phyloP scores from a whole-genome alignment of 1,139 yeast genomes.

The Wickerhamomyces sp. region DNA sequence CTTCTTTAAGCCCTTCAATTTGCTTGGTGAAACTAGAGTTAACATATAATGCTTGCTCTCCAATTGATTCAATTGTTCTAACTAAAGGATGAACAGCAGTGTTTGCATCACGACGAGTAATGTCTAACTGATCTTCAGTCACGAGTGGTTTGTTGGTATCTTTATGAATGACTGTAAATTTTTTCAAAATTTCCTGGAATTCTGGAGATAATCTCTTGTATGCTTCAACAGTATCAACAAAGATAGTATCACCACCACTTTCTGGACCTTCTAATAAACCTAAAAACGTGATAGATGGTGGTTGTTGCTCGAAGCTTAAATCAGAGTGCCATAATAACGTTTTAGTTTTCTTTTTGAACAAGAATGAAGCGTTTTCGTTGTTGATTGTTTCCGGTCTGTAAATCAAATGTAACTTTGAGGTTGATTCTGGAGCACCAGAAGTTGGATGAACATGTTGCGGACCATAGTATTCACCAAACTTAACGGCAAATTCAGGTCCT shows the following conservation, averaged over 20 bases:
- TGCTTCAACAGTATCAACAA: constrained; percentile 56
- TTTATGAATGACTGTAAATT: constrained; percentile 56
- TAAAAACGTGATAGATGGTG: constrained; percentile 61
- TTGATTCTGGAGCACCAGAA: constrained; percentile 56
- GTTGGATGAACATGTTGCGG: constrained; percentile 72
- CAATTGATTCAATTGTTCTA: constrained; percentile 63
- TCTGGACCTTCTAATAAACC: constrained; percentile 54
- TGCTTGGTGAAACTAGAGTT: constrained; percentile 57
- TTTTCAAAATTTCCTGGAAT: constrained; percentile 47
- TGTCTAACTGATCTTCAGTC: constrained; percentile 46
- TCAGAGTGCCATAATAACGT: constrained; percentile 58
- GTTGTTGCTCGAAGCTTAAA: constrained; percentile 64
- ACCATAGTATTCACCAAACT: constrained; percentile 60
- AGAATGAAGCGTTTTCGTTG: background rate
- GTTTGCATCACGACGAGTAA: constrained; percentile 57
- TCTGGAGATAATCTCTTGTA: constrained; percentile 61
- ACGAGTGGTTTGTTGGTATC: constrained; percentile 52
- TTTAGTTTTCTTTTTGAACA: constrained; percentile 27
- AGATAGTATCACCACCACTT: constrained; percentile 66
- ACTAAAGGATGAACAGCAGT: constrained; percentile 59
- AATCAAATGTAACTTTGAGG: constrained; percentile 57
- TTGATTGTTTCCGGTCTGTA: constrained; percentile 42
- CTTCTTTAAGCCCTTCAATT: constrained; percentile 60
- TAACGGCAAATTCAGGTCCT: constrained; percentile 47
- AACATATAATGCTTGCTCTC: constrained; percentile 52